Evolutionary conservation across 352 stramenopile genomes (phyloP).

Genomic region (Globisporangium carolinianum): DNA sequence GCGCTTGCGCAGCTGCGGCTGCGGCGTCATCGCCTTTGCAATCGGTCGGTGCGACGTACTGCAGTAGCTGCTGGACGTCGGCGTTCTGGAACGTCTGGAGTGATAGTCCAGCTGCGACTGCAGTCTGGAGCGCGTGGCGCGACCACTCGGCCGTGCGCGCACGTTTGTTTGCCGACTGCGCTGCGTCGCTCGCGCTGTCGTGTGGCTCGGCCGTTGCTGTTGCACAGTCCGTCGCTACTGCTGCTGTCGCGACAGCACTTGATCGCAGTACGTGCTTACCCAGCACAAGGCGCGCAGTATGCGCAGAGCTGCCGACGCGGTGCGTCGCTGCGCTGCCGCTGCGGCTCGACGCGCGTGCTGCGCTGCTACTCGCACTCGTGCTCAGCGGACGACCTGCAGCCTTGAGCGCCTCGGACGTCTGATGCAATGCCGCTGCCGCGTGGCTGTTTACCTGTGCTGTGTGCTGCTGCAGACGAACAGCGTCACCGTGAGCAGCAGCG

Average conservation of each 20-base stretch:
- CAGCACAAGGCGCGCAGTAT: not conserved
- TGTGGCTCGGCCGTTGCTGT: not conserved
- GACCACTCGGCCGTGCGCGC: conserved; percentile 1
- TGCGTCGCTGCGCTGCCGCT: not conserved
- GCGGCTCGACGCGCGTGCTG: not conserved
- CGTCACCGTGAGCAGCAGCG: no score
- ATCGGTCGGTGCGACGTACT: conserved; percentile 13
- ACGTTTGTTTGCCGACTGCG: no score
- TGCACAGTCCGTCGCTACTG: not conserved
- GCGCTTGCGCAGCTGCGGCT: not conserved
- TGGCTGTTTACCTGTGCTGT: not conserved
- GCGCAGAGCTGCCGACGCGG: no score
- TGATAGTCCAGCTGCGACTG: conserved; percentile 29
- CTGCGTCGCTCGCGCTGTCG: not conserved
- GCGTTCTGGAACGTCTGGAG: conserved; percentile 29
- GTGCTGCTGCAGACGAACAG: not conserved
- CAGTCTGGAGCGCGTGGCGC: conserved; percentile 22
- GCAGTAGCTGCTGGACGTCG: conserved; percentile 41
- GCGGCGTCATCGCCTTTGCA: no score
- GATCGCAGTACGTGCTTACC: not conserved
- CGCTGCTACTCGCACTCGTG: no score
- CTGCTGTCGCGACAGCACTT: no score
- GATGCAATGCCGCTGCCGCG: no score
- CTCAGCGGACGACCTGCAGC: no score
- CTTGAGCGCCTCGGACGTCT: no score